Evolutionary conservation across 495 filamentous ascomycete genomes (phyloP).

Genomic region (Hypoxylon fragiforme): DNA sequence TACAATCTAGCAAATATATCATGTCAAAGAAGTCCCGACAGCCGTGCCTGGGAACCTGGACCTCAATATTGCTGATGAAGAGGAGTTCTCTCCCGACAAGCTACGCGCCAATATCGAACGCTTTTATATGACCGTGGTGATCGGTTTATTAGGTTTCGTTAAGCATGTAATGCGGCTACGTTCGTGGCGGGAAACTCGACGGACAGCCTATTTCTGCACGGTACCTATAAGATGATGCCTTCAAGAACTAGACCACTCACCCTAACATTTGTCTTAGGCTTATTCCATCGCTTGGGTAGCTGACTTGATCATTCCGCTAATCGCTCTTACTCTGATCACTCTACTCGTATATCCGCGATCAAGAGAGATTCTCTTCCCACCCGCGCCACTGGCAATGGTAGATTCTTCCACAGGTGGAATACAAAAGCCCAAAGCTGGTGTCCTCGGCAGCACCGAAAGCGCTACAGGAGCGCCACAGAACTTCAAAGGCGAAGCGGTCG

Average conservation of each 20-base stretch:
- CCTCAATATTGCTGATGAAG: conserved; percentile 77
- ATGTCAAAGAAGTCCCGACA: conserved; percentile 70
- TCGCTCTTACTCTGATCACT: conserved; percentile 60
- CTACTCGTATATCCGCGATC: conserved; percentile 69
- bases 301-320: conserved; percentile 69
- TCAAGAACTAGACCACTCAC: too few species aligned
- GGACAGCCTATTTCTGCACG: conserved; percentile 68
- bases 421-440: conserved; percentile 68
- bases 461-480: conserved; percentile 82
- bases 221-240: too few species aligned
- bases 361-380: conserved; percentile 71
- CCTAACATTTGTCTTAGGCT: too few species aligned
- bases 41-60: conserved; percentile 63
- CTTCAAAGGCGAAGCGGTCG: conserved; percentile 83
- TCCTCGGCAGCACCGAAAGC: conserved; percentile 76
- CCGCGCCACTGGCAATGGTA: conserved; percentile 68
- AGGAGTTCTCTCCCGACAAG: conserved; percentile 87
- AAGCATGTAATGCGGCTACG: conserved; percentile 78
- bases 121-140: conserved; percentile 79
- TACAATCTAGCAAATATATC: conserved; percentile 80
- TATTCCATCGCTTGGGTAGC: conserved; percentile 78
- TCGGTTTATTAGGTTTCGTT: conserved; percentile 64
- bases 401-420: conserved; percentile 63
- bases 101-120: conserved; percentile 78
- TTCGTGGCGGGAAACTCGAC: conserved; percentile 74